These are phyloP conservation scores for Akanthomyces dipterigenus DNA, from an alignment of 2,329 filamentous ascomycete genomes.

Conservation along the genomic window DNA sequence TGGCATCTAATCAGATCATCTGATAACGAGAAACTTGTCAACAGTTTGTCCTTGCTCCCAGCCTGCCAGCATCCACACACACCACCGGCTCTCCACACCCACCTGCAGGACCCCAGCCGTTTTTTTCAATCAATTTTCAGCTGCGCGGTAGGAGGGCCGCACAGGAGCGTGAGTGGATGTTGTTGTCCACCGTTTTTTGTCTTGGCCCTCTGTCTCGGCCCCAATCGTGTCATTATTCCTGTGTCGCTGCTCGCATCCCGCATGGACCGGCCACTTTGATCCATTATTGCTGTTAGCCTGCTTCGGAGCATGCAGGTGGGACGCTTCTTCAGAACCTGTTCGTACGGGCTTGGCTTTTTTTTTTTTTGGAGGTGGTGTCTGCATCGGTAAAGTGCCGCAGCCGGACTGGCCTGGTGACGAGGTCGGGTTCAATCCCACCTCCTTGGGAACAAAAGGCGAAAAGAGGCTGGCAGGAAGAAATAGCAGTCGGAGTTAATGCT, in stretches of 20 bases:
- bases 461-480: not conserved
- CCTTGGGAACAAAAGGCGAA: not conserved
- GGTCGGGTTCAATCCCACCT: not conserved
- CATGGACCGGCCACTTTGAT: not conserved
- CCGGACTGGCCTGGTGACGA: not conserved
- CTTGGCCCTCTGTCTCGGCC: not conserved
- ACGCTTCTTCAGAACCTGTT: not conserved
- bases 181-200: too few relatives aligned
- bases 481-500: not conserved
- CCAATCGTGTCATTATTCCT: not conserved
- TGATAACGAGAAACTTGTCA: constrained; percentile 15
- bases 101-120: not conserved
- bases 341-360: not conserved
- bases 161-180: not conserved
- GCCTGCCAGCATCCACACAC: not conserved
- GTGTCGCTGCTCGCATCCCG: not conserved
- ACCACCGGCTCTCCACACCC: not conserved
- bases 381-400: not conserved
- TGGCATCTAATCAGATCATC: constrained; percentile 21
- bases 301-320: not conserved
- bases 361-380: not conserved
- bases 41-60: not conserved
- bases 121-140: not conserved
- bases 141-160: not conserved
- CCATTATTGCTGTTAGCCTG: not conserved